Percentiles rank a stretch among this genome's conserved stretches.
Conservation (phyloP, 306 rosid species). For the Abrus precatorius region DNA sequence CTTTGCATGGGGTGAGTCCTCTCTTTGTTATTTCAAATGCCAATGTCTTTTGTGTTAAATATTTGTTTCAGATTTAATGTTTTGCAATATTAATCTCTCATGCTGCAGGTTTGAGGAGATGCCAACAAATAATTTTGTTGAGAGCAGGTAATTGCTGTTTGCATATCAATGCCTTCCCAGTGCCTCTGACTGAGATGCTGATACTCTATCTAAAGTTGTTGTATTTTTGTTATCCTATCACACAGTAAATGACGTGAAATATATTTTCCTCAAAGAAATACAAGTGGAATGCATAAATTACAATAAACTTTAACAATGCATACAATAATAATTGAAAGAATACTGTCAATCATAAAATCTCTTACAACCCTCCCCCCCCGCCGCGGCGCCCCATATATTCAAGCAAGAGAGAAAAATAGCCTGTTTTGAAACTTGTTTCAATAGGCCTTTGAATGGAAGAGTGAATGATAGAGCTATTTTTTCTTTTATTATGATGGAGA, state of each 20-base stretch:
- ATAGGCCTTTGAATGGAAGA: conserved; percentile 1
- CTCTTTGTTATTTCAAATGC: conserved; percentile 36
- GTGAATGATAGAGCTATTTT: not conserved
- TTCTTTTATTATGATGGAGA: not conserved
- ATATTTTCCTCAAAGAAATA: not conserved
- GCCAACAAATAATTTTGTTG: conserved; percentile 96
- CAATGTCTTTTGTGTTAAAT: conserved; percentile 33
- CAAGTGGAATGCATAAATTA: not conserved
- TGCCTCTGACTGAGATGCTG: conserved; percentile 8
- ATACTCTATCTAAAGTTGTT: not conserved
- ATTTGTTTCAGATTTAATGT: conserved; percentile 26
- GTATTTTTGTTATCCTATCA: not conserved
- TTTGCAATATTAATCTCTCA: conserved; percentile 27
- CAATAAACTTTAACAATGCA: not conserved
- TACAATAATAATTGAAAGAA: conserved; percentile 20
- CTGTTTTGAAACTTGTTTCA: not conserved
- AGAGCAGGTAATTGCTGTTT: conserved; percentile 78
- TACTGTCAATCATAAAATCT: not conserved
- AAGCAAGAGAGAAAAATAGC: no score
- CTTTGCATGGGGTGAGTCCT: conserved; percentile 86
- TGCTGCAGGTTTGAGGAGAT: conserved; percentile 94
- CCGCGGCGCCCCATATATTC: no score
- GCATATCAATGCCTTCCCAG: conserved; percentile 24
- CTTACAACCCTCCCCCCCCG: not conserved
- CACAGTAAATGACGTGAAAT: conserved; percentile 1